Evolutionary conservation across 1,284 basidiomycete genomes (phyloP).

Genomic region (Ceratorhiza oryzae-sativae): DNA sequence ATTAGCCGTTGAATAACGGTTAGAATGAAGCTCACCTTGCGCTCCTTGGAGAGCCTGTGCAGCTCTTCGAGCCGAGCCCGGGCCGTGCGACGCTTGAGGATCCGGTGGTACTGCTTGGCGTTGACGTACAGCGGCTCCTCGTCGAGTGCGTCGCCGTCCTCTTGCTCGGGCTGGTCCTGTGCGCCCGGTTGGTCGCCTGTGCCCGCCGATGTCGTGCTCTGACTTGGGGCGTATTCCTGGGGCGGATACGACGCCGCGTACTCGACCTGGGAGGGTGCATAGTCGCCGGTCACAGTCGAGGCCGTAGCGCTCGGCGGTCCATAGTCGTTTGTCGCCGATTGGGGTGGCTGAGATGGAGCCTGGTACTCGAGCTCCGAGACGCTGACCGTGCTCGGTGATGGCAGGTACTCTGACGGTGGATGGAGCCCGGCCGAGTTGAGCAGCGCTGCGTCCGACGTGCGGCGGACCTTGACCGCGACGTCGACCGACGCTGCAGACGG

Average conservation of each 20-base stretch:
- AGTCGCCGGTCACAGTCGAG: constrained; percentile 2
- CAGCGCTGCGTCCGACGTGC: constrained; percentile 4
- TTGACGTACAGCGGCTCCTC: constrained; percentile 97
- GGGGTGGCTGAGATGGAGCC: constrained; percentile 4
- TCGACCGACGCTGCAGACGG: constrained; percentile 1
- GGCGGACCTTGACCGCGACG: background rate
- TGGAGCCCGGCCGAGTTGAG: constrained; percentile 17
- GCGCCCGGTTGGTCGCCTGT: background rate
- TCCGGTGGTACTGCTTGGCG: constrained; percentile 96
- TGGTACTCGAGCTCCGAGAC: constrained; percentile 30
- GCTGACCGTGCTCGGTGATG: constrained; percentile 18
- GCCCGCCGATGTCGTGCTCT: background rate
- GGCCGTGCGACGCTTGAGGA: constrained; percentile 89
- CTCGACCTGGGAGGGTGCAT: constrained; percentile 2
- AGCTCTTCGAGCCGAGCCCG: constrained; percentile 90
- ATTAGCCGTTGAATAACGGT: background rate
- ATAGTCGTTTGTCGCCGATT: background rate
- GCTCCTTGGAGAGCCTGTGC: constrained; percentile 85
- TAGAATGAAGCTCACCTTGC: constrained; percentile 71
- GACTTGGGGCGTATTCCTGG: background rate
- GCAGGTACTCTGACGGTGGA: constrained; percentile 21
- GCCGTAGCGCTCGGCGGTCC: background rate
- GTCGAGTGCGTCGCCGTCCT: constrained; percentile 59
- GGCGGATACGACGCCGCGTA: background rate
- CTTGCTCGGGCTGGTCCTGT: constrained; percentile 3